Conservation (phyloP, 2,329 filamentous ascomycete species). For the Corynespora cassiicola region DNA sequence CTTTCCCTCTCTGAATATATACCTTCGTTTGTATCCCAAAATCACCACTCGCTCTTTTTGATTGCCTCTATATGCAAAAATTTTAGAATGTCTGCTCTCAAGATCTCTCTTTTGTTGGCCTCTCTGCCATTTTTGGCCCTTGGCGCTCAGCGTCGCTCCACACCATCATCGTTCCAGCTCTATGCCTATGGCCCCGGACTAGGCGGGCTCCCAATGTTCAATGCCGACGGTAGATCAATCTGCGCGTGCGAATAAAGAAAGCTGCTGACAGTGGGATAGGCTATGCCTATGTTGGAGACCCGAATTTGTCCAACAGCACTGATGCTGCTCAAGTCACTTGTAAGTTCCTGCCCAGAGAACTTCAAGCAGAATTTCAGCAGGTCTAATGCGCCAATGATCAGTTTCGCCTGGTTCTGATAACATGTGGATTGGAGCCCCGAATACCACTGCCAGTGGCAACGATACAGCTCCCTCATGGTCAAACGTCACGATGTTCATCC, state of each 20-base stretch:
- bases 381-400: slow-evolving; percentile 4
- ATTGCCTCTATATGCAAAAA: too few species aligned
- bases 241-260: neutral
- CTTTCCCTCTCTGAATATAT: too few species aligned
- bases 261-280: slow-evolving; percentile 14
- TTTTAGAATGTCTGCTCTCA: too few species aligned
- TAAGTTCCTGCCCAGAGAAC: slow-evolving; percentile 6
- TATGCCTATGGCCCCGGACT: slow-evolving; percentile 22
- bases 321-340: slow-evolving; percentile 24
- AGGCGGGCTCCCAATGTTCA: slow-evolving; percentile 26
- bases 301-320: slow-evolving; percentile 17
- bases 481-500: slow-evolving; percentile 24
- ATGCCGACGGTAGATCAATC: slow-evolving; percentile 19
- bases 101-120: slow-evolving; percentile 9
- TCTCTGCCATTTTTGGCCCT: slow-evolving; percentile 20
- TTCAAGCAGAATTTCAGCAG: neutral
- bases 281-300: slow-evolving; percentile 25
- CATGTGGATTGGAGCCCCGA: slow-evolving; percentile 20
- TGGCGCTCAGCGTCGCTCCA: slow-evolving; percentile 16
- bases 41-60: too few species aligned
- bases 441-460: slow-evolving; percentile 14
- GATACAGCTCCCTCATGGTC: slow-evolving; percentile 15
- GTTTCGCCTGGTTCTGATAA: slow-evolving; percentile 13
- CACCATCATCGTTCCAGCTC: slow-evolving; percentile 15
- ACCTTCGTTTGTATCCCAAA: too few species aligned